Percentiles rank a stretch among this genome's conserved stretches.
Evolutionary conservation across 352 stramenopile species (phyloP).

Genomic region (Elongisporangium anandrum): DNA sequence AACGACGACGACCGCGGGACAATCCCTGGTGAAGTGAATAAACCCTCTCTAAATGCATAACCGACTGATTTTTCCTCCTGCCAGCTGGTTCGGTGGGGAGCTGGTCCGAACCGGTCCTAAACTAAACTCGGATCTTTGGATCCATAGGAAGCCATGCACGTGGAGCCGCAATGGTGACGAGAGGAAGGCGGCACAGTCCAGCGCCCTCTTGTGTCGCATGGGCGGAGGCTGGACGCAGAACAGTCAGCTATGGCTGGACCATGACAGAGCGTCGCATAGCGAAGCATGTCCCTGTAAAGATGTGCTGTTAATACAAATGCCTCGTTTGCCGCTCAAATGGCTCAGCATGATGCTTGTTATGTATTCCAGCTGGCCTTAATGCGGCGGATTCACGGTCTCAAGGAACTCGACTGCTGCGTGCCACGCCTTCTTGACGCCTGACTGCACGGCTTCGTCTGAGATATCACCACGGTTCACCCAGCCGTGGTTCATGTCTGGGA

Average conservation of each 20-base stretch:
- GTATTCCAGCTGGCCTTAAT: background rate
- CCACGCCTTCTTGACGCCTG: slow-evolving; percentile 37
- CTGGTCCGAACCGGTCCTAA: background rate
- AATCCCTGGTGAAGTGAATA: background rate
- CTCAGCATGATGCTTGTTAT: background rate
- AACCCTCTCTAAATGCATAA: background rate
- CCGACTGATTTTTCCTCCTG: background rate
- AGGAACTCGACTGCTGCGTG: slow-evolving; percentile 26
- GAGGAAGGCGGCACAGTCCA: background rate
- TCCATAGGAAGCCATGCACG: background rate
- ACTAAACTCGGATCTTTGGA: background rate
- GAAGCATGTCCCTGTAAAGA: background rate
- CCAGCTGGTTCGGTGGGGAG: background rate
- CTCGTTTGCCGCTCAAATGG: background rate
- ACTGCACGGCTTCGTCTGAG: slow-evolving; percentile 24
- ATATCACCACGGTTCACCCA: slow-evolving; percentile 61
- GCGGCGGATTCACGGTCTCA: slow-evolving; percentile 23
- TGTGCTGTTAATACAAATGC: background rate
- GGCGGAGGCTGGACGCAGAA: too few species aligned
- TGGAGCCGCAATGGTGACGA: background rate
- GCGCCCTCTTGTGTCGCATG: background rate
- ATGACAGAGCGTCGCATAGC: background rate
- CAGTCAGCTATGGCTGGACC: too few species aligned
- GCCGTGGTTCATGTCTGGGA: slow-evolving; percentile 37
- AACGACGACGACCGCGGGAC: background rate